These are phyloP conservation scores for Schizochytrium sp. DNA, from an alignment of 108 stramenopile species.

Conservation along the genomic window DNA sequence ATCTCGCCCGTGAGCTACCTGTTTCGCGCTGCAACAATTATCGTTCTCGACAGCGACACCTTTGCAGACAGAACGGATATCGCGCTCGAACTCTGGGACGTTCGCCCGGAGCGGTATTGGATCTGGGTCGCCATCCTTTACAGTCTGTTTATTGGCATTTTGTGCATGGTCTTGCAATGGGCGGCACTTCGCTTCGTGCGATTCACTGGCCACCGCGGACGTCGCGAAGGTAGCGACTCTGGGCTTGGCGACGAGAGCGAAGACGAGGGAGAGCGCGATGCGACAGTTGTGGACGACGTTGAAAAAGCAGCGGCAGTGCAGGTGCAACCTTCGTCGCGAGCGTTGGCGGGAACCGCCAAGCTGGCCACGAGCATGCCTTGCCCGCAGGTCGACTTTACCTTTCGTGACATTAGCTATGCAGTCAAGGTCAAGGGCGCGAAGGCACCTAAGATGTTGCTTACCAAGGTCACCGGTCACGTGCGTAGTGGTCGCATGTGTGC, in stretches of 20 bases:
- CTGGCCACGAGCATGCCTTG: slow-evolving; percentile 33
- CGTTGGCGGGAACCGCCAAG: not conserved
- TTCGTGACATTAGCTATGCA: not conserved
- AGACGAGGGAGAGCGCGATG: not conserved
- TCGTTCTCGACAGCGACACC: slow-evolving; percentile 33
- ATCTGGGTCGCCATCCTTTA: not conserved
- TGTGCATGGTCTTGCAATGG: not conserved
- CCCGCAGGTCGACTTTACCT: not conserved
- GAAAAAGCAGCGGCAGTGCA: too few species aligned
- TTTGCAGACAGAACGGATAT: slow-evolving; percentile 31
- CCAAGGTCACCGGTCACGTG: slow-evolving; percentile 33
- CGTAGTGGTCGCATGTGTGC: slow-evolving; percentile 41
- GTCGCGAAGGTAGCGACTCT: too few species aligned
- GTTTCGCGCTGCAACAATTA: not conserved
- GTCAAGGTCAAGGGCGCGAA: not conserved
- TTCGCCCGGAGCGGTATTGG: slow-evolving; percentile 20
- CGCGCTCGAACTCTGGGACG: not conserved
- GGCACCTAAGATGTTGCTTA: slow-evolving; percentile 25
- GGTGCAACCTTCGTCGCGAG: too few species aligned
- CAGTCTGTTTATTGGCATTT: not conserved
- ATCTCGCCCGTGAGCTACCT: not conserved
- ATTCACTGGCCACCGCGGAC: not conserved
- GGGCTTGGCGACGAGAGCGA: not conserved
- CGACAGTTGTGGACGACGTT: not conserved
- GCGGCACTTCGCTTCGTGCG: not conserved